phyloP scores from a whole-genome alignment of 176 grass and related monocot genomes.

The Cenchrus fungigraminus region DNA sequence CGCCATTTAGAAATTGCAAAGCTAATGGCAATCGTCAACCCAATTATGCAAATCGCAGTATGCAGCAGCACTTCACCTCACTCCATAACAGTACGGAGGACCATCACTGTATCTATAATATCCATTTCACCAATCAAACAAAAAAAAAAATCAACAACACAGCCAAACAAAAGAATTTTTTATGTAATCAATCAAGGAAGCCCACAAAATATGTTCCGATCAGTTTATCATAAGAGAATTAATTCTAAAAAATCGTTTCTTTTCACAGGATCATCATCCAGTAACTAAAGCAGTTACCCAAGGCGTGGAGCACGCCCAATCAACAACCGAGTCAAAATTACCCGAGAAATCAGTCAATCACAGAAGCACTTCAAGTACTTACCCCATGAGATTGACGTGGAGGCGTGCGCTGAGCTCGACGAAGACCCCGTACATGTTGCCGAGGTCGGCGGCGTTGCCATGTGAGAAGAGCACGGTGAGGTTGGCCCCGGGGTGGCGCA shows the following conservation, averaged over 20 bases:
- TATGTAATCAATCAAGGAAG: not conserved
- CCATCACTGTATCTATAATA: not conserved
- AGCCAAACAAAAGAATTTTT: not conserved
- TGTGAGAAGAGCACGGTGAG: slow-evolving; percentile 78
- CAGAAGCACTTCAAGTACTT: slow-evolving; percentile 42
- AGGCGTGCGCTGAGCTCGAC: slow-evolving; percentile 72
- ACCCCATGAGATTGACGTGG: slow-evolving; percentile 89
- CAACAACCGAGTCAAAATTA: slow-evolving; percentile 27
- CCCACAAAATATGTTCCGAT: not conserved
- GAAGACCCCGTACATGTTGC: slow-evolving; percentile 76
- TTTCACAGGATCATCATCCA: slow-evolving; percentile 8
- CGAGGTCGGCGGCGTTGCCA: slow-evolving; percentile 77
- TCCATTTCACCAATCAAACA: not conserved
- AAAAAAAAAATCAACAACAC: not conserved
- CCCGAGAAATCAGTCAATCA: not conserved
- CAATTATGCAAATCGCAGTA: not conserved
- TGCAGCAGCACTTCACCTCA: not conserved
- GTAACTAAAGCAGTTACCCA: slow-evolving; percentile 12
- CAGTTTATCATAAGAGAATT: not conserved
- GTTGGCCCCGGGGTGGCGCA: slow-evolving; percentile 60
- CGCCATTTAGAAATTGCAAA: not conserved
- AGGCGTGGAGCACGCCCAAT: not conserved
- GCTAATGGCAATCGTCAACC: not conserved
- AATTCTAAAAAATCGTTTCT: not conserved
- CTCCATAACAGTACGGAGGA: not conserved